phyloP scores from a whole-genome alignment of 1,139 yeast genomes.

The Suhomyces coccinellae region DNA sequence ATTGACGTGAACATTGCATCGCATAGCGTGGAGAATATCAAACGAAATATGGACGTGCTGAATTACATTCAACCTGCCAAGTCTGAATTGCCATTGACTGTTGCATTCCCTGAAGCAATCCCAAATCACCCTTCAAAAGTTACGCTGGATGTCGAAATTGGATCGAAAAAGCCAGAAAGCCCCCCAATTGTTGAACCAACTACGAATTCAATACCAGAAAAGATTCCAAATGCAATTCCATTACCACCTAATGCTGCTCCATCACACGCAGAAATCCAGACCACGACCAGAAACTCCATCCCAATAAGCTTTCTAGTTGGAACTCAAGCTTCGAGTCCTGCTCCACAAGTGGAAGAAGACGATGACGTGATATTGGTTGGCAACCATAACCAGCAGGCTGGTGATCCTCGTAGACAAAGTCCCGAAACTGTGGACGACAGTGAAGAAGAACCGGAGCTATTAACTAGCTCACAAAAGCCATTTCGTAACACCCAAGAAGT shows the following conservation, averaged over 20 bases:
- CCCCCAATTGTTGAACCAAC: no score
- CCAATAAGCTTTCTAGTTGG: conserved; percentile 8
- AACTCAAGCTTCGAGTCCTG: conserved; percentile 1
- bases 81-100: no score
- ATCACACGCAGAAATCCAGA: not conserved
- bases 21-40: not conserved
- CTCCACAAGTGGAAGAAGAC: conserved; percentile 1
- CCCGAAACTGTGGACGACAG: conserved; percentile 17
- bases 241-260: not conserved
- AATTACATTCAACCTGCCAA: no score
- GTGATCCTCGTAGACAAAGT: not conserved
- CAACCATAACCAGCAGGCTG: not conserved
- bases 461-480: conserved; percentile 6
- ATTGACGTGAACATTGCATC: not conserved
- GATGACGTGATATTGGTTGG: conserved; percentile 11
- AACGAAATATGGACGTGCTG: not conserved
- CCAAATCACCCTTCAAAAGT: no score
- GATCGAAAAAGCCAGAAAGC: no score
- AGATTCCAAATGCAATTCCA: no score
- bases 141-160: no score
- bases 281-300: not conserved
- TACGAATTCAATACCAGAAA: no score
- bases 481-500: not conserved
- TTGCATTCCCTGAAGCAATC: no score
- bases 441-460: conserved; percentile 17